Base-by-base conservation (phyloP, 345 rosid species). In the Eutrema japonicum region DNA sequence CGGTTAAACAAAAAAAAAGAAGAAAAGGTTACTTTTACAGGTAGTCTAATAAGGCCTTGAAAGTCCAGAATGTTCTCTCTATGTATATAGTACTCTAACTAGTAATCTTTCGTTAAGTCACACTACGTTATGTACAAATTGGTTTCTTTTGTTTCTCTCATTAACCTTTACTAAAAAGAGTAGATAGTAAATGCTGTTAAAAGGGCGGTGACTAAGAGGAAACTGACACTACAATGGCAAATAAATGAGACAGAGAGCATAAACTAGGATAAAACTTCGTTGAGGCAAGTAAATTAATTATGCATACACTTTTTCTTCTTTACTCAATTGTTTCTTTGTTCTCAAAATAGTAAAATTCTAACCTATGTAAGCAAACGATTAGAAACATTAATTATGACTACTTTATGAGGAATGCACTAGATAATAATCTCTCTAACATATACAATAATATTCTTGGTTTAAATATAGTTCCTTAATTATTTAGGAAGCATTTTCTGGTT, bases 101-200 rank as follows among this genome's bases (percentile, higher is more conserved):
- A 64, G 77, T 47, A 50, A 48, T 16, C 45, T n/a, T n/a, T 38
- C 32, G 10, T 49, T 49, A 16, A 16, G 16, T 16, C 16, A 16
- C 16, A 33, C 59, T 55, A 38, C 59, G 52, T 8, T 59, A 36
- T 57, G 26, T 37, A 49, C 33, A 11, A 53, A n/a, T 41, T 36
- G 60, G 22, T 73, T 72, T 27, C 8, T n/a, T 35, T 53, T 7
- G 37, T 5, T 6, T 30, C 32, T 68, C 48, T 68, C 69, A 35
- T 75, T 11, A 75, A 38, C 16, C 37, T 36, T 62, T 68, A 6
- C 79, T 62, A 62, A 52, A 75, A 53, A 46, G 18, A 68, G 52
- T 35, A 62, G 58, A 53, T 61, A 68, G 59, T 76, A 69, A 76
- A 69, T 68, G 79, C 74, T 76, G 58, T 62, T 35, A 62, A 76